Evolutionary conservation across 345 rosid species (phyloP).

Genomic region (Anastatica hierochuntica): DNA sequence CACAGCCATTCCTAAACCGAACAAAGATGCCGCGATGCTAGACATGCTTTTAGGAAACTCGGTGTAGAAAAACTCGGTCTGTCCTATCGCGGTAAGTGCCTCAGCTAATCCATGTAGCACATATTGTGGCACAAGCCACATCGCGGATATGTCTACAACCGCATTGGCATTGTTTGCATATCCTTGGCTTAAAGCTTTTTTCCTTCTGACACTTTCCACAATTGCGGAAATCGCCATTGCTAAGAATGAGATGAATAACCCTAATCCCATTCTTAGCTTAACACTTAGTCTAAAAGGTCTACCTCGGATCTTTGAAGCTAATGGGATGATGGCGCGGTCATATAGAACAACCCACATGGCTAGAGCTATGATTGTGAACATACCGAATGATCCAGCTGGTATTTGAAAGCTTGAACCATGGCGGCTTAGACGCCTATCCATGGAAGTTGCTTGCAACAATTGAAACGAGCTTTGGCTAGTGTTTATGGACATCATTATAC

Average conservation of each 20-base stretch:
- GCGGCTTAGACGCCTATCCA: conserved; percentile 48
- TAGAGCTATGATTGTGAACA: too few species aligned
- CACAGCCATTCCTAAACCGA: conserved; percentile 53
- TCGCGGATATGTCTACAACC: conserved; percentile 49
- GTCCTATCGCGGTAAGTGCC: conserved; percentile 61
- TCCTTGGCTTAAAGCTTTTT: conserved; percentile 49
- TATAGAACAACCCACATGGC: conserved; percentile 51
- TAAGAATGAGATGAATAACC: conserved; percentile 41
- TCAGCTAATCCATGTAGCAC: conserved; percentile 59
- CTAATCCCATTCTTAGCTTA: conserved; percentile 66
- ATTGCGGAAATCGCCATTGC: conserved; percentile 59
- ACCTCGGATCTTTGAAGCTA: conserved; percentile 52
- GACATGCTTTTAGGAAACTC: conserved; percentile 82
- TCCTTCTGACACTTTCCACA: conserved; percentile 48
- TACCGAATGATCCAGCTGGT: conserved; percentile 63
- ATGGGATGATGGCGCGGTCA: conserved; percentile 57
- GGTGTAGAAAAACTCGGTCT: conserved; percentile 63
- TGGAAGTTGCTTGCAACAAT: conserved; percentile 55
- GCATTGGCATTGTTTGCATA: conserved; percentile 29
- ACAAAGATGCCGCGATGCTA: conserved; percentile 52
- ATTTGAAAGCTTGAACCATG: conserved; percentile 43
- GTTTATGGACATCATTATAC: conserved; percentile 53
- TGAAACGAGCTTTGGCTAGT: conserved; percentile 54
- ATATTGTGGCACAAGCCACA: conserved; percentile 71
- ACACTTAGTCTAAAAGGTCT: conserved; percentile 42